Conservation (phyloP, 164 flowering plant species). For the Umbilicus rupestris region DNA sequence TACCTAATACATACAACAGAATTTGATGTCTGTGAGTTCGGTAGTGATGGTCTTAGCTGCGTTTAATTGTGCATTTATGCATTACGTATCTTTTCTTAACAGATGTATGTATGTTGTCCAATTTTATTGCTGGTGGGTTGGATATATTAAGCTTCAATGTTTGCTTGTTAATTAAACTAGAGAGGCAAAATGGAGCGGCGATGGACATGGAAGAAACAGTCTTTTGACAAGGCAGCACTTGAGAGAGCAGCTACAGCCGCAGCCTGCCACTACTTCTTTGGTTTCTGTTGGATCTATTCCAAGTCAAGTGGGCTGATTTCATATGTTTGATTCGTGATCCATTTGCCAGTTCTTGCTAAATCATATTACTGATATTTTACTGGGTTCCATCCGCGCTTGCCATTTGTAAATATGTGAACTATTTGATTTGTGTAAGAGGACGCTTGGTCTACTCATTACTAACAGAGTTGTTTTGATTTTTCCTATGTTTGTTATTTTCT, state of each 20-base stretch:
- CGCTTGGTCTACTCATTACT: background rate
- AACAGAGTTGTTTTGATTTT: background rate
- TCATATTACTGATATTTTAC: too few relatives aligned
- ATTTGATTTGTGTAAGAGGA: background rate
- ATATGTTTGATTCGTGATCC: too few relatives aligned
- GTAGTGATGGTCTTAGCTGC: too few relatives aligned
- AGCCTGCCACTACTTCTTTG: slow-evolving; percentile 37
- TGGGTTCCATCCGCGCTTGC: too few relatives aligned
- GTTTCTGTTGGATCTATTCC: slow-evolving; percentile 35
- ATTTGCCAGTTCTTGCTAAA: too few relatives aligned
- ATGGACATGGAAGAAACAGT: slow-evolving; percentile 98
- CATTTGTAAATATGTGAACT: too few relatives aligned
- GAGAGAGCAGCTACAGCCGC: slow-evolving; percentile 39
- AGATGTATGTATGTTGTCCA: background rate
- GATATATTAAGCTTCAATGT: background rate
- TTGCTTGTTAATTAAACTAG: background rate
- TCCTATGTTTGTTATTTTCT: background rate
- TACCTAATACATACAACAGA: too few relatives aligned
- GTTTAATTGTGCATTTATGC: slow-evolving; percentile 6
- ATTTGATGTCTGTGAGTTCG: too few relatives aligned
- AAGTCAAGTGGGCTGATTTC: slow-evolving; percentile 35
- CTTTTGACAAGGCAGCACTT: slow-evolving; percentile 51
- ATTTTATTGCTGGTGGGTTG: background rate
- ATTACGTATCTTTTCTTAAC: background rate
- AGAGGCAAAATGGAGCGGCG: slow-evolving; percentile 57